phyloP scores from a whole-genome alignment of 805 yeast genomes.

The Schwanniomyces pseudopolymorphus region DNA sequence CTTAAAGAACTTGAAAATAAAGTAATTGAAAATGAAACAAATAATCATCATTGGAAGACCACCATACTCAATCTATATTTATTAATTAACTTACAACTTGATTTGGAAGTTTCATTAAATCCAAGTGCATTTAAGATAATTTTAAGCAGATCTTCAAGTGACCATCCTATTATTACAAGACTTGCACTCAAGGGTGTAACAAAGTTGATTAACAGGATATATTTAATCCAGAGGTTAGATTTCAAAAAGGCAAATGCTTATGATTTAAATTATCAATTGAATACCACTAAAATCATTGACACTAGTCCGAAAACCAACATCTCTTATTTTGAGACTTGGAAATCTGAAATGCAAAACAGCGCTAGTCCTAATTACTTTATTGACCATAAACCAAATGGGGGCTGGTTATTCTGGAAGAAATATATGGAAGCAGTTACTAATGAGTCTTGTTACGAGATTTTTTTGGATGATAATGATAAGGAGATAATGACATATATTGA shows the following conservation, averaged over 20 bases:
- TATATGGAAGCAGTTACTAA: slow-evolving; percentile 46
- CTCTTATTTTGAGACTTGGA: slow-evolving; percentile 44
- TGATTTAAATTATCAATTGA: slow-evolving; percentile 32
- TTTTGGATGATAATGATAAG: slow-evolving; percentile 43
- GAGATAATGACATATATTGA: slow-evolving; percentile 45
- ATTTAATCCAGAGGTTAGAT: slow-evolving; percentile 43
- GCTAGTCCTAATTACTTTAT: slow-evolving; percentile 51
- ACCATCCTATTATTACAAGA: slow-evolving; percentile 68
- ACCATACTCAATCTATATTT: slow-evolving; percentile 49
- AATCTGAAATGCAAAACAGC: slow-evolving; percentile 50
- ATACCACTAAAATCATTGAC: slow-evolving; percentile 41
- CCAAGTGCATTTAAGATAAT: slow-evolving; percentile 43
- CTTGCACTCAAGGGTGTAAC: slow-evolving; percentile 61
- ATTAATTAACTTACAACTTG: slow-evolving; percentile 52
- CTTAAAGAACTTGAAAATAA: slow-evolving; percentile 44
- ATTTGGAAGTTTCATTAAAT: slow-evolving; percentile 46
- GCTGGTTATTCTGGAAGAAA: slow-evolving; percentile 79
- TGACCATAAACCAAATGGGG: slow-evolving; percentile 56
- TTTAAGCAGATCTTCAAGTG: slow-evolving; percentile 48
- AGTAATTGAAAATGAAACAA: slow-evolving; percentile 23
- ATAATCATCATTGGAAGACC: slow-evolving; percentile 56
- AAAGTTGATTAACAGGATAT: slow-evolving; percentile 47
- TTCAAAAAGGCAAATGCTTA: slow-evolving; percentile 48
- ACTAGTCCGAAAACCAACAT: slow-evolving; percentile 34
- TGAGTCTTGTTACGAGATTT: slow-evolving; percentile 21